Percentiles rank a stretch among this genome's conserved stretches.
Conservation (phyloP, 106 monocot genomes). For the Dioscorea dumetorum region DNA sequence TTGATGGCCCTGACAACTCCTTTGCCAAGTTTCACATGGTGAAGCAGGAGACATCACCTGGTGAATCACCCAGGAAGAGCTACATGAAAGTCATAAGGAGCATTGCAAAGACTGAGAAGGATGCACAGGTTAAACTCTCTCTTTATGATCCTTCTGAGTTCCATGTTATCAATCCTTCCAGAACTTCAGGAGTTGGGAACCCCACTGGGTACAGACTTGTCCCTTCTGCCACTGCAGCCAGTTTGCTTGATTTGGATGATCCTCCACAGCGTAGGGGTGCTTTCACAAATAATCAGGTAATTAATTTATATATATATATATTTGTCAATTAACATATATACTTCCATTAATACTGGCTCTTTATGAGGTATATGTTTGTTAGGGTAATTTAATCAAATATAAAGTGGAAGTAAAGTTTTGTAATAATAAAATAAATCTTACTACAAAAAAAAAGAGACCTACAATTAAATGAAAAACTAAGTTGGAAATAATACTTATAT, state of each 20-base stretch:
- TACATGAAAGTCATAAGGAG: constrained; percentile 43
- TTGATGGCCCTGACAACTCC: constrained; percentile 67
- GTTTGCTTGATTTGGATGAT: constrained; percentile 55
- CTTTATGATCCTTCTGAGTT: constrained; percentile 67
- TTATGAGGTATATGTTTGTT: neutral
- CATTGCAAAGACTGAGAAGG: constrained; percentile 60
- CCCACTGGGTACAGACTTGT: constrained; percentile 74
- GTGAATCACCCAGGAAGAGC: constrained; percentile 60
- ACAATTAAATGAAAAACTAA: no score
- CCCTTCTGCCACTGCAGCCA: constrained; percentile 59
- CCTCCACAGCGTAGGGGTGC: constrained; percentile 70
- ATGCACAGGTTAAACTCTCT: constrained; percentile 53
- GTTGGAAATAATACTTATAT: no score
- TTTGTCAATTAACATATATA: no score
- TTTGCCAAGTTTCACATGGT: constrained; percentile 57
- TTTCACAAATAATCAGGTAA: constrained; percentile 85
- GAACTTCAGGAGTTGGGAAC: constrained; percentile 54
- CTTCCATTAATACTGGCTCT: no score
- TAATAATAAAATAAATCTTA: no score
- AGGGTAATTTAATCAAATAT: no score
- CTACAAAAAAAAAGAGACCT: no score
- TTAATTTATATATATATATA: no score
- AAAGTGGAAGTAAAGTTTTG: no score
- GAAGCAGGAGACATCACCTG: constrained; percentile 25
- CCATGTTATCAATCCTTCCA: constrained; percentile 55